Evolutionary conservation across 192 early-diverging fungal genomes (phyloP).

Genomic region (Coemansia sp.): DNA sequence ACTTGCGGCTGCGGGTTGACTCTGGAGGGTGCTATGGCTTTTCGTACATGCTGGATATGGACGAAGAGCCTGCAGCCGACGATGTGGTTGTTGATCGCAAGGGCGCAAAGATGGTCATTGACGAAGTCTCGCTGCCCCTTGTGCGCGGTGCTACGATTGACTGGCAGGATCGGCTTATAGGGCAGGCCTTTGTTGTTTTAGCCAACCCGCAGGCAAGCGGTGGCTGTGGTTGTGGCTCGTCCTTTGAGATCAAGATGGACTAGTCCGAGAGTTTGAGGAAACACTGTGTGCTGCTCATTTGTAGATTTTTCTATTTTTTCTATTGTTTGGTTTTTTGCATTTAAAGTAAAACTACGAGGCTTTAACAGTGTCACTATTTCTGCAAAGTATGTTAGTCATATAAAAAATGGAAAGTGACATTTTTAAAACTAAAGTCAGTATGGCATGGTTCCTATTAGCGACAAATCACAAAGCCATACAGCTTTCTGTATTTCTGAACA

Average conservation of each 20-base stretch:
- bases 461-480: too few species aligned
- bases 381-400: too few species aligned
- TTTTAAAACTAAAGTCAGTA: too few species aligned
- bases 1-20: constrained; percentile 74
- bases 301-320: neutral
- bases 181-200: constrained; percentile 73
- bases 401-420: too few species aligned
- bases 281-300: neutral
- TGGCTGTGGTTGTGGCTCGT: constrained; percentile 71
- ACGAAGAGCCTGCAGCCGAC: constrained; percentile 62
- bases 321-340: neutral
- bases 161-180: constrained; percentile 79
- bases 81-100: constrained; percentile 73
- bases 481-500: too few species aligned
- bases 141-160: constrained; percentile 76
- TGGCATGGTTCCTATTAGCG: too few species aligned
- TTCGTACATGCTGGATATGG: constrained; percentile 80
- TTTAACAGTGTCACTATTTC: too few species aligned
- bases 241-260: constrained; percentile 68
- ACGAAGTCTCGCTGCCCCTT: constrained; percentile 71
- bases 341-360: too few species aligned
- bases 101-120: constrained; percentile 72
- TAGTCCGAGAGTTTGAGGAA: neutral
- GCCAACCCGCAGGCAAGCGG: constrained; percentile 74
- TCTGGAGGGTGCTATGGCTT: constrained; percentile 89